These are phyloP conservation scores for Pythium apleroticum DNA, from an alignment of 352 stramenopile species.

Conservation along the genomic window DNA sequence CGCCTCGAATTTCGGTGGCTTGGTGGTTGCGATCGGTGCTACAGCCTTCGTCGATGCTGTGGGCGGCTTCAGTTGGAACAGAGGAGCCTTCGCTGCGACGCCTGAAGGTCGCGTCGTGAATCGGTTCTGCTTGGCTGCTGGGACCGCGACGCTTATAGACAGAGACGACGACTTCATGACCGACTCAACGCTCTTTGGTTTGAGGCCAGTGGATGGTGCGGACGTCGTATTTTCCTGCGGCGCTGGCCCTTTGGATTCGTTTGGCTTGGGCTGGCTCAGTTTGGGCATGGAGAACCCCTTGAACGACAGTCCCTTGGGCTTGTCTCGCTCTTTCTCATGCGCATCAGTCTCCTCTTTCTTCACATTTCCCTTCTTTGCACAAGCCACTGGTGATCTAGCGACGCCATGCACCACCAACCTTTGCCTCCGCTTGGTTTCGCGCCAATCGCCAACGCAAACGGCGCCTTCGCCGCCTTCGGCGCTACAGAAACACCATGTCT, in stretches of 20 bases:
- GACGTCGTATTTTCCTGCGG: neutral
- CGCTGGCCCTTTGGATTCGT: too few species aligned
- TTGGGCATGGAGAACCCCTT: conserved; percentile 3
- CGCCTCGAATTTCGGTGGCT: neutral
- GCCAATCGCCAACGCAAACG: conserved; percentile 14
- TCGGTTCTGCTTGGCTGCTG: neutral
- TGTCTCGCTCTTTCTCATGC: conserved; percentile 17
- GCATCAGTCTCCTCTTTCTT: neutral
- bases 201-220: neutral
- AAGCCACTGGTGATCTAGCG: neutral
- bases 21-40: neutral
- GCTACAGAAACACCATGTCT: neutral
- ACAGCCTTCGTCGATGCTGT: neutral
- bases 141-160: neutral
- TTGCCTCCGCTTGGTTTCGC: conserved; percentile 1
- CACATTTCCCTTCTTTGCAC: neutral
- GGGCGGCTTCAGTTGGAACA: neutral
- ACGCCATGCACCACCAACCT: conserved; percentile 15
- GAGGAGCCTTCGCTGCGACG: neutral
- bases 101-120: neutral
- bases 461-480: conserved; percentile 6
- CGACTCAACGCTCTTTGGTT: neutral
- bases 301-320: neutral
- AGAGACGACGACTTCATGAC: neutral
- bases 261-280: conserved; percentile 2